Evolutionary conservation across 257 asterid species (phyloP), one percentile per base, ranked within the genome.

Genomic region (Primulina huaijiensis): DNA sequence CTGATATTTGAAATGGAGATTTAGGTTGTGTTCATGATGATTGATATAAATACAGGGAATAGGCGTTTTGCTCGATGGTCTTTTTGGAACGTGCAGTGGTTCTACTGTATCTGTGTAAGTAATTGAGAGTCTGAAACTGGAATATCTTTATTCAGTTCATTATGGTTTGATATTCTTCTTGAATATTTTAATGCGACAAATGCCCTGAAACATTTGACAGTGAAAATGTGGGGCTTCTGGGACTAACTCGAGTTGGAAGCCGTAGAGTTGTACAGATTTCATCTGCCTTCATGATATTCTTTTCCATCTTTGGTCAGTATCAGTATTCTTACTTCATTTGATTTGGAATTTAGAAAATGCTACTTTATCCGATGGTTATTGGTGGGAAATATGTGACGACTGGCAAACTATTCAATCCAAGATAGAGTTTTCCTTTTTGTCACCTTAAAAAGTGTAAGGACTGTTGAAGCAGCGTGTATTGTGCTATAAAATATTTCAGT

Each of bases 161-260:
- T 40, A 60, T 57, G 21, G 2, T 35, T 72, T 57, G 64, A 56
- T 34, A 56, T 19, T 69, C 65, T n/a, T 57, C 62, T 21, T 46
- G 20, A 63, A 57, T 46, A 60, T 38, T 35, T 71, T 38, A 69
- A 64, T 63, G 74, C 52, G 12, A 70, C 59, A 21, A 60, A 30
- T 23, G 56, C 8, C 31, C 38, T 69, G 60, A 50, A 31, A 31
- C 65, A 27, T 64, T 68, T 80, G 83, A 72, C 88, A 94, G 99
- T 82, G 99, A 94, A 81, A 94, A 94, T 64, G 90, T 94, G 68
- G 99, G 99, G 46, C 97, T 94, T 69, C 96, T 94, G 62, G 99
- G 99, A 67, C 91, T 94, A 60, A 94, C 99, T 62, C 92, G 97
- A 74, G 99, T 94, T 30, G 99, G 99, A 77, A 94, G 99, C 70